phyloP scores from a whole-genome alignment of 192 early-diverging fungal genomes.

The Entophlyctis helioformis region DNA sequence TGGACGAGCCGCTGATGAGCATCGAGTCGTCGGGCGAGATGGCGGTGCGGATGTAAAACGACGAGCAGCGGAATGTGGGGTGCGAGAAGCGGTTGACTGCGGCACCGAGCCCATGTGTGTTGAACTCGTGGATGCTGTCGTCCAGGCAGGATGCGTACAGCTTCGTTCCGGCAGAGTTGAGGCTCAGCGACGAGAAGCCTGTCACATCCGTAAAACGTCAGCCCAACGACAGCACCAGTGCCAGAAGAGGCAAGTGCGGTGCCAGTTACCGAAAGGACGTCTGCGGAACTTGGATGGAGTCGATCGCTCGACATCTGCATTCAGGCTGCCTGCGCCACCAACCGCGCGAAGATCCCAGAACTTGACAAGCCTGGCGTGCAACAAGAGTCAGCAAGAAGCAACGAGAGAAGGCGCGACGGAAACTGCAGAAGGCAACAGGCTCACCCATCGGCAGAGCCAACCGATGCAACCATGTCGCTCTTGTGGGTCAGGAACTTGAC shows the following conservation, averaged over 20 bases:
- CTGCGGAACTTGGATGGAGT: too few relatives aligned
- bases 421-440: neutral
- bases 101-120: constrained; percentile 27
- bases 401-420: too few relatives aligned
- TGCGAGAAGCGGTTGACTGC: constrained; percentile 43
- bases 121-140: constrained; percentile 61
- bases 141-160: constrained; percentile 66
- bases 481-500: constrained; percentile 34
- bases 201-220: neutral
- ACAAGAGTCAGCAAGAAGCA: too few relatives aligned
- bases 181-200: constrained; percentile 54
- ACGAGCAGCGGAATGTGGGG: constrained; percentile 39
- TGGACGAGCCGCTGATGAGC: constrained; percentile 59
- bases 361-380: too few relatives aligned
- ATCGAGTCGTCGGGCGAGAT: constrained; percentile 61
- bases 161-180: constrained; percentile 48
- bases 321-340: too few relatives aligned
- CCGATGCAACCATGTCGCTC: constrained; percentile 37
- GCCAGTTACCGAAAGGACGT: too few relatives aligned
- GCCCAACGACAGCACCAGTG: neutral
- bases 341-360: too few relatives aligned
- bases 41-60: constrained; percentile 59
- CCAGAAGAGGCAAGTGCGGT: neutral
- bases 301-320: too few relatives aligned
- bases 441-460: constrained; percentile 57